Conservation (phyloP, 2,329 filamentous ascomycete genomes). For the Harringtonia aguacate region DNA sequence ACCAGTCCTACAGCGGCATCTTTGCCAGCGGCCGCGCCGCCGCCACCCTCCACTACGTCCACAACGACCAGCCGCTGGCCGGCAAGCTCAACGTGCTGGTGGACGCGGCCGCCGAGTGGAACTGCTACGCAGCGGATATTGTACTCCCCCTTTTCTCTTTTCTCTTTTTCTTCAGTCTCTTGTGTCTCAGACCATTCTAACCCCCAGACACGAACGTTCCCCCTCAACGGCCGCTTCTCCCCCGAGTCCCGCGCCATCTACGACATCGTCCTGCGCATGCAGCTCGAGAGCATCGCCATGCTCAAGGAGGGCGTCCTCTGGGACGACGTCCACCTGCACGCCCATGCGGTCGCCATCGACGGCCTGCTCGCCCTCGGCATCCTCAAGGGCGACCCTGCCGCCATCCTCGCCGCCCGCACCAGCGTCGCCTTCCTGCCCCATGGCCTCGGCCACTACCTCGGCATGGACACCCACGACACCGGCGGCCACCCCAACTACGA, state of each 20-base stretch:
- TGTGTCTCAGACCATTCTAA: not conserved
- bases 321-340: slow-evolving; percentile 71
- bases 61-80: slow-evolving; percentile 59
- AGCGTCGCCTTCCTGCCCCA: slow-evolving; percentile 88
- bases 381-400: slow-evolving; percentile 54
- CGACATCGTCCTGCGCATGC: slow-evolving; percentile 78
- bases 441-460: slow-evolving; percentile 81
- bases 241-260: slow-evolving; percentile 65
- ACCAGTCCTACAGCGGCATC: slow-evolving; percentile 83
- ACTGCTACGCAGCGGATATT: slow-evolving; percentile 61
- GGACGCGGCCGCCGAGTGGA: slow-evolving; percentile 72
- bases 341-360: slow-evolving; percentile 72
- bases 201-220: slow-evolving; percentile 71
- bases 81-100: slow-evolving; percentile 72
- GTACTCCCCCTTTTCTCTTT: slow-evolving; percentile 25
- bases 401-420: slow-evolving; percentile 68
- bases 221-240: slow-evolving; percentile 62
- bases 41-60: slow-evolving; percentile 79
- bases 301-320: slow-evolving; percentile 67
- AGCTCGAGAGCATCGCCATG: slow-evolving; percentile 61
- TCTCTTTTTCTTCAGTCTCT: not conserved
- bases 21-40: slow-evolving; percentile 71
- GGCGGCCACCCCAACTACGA: slow-evolving; percentile 67
- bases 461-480: slow-evolving; percentile 86
- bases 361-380: slow-evolving; percentile 70